Evolutionary conservation across 192 early-diverging fungal genomes (phyloP), one percentile per base, ranked within the genome.

Genomic region (Podochytrium sp.): DNA sequence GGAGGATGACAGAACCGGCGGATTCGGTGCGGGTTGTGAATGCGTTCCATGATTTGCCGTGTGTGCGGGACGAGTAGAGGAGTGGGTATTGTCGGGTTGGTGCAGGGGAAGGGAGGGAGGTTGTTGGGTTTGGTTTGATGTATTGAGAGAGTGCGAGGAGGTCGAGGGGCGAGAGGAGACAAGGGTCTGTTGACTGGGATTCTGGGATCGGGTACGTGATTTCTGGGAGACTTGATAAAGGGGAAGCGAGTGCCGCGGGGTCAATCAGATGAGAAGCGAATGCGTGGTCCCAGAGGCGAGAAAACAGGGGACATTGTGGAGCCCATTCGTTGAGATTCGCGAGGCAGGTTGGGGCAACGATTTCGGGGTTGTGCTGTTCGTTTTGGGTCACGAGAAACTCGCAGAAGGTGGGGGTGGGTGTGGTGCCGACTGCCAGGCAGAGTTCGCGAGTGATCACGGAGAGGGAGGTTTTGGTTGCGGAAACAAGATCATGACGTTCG

Each of bases 21-120:
- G 51, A n/a, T 53, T 69, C 66, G 34, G 55, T 55, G 10, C 25
- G 10, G 14, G 30, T 3, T 23, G 35, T 69, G 33, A 69, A 51
- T 12, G 66, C 30, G 34, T 51, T 51, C 66, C 66, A 69, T 6
- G 66, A 51, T 55, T 69, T 69, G 18, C 66, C 66, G 37, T 69
- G 47, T 18, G n/a, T 39, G 20, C 35, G 12, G 0, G 66, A 41
- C 10, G 50, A 53, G 29, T 69, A 69, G 6, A 69, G 23, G 29
- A 69, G 51, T 6, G 47, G 51, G 50, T 51, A 69, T 1, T 4
- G 16, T 65, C 47, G 40, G 20, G 38, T 7, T 2, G 37, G 38
- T 2, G 20, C 30, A 12, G 59, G 16, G 1, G 59, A 35, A 35
- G 59, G 38, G 16, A 37, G 16, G 0, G 59, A 61, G 2, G 40